phyloP scores from a whole-genome alignment of 1,139 yeast genomes.

The Petasospora rhodanensis region DNA sequence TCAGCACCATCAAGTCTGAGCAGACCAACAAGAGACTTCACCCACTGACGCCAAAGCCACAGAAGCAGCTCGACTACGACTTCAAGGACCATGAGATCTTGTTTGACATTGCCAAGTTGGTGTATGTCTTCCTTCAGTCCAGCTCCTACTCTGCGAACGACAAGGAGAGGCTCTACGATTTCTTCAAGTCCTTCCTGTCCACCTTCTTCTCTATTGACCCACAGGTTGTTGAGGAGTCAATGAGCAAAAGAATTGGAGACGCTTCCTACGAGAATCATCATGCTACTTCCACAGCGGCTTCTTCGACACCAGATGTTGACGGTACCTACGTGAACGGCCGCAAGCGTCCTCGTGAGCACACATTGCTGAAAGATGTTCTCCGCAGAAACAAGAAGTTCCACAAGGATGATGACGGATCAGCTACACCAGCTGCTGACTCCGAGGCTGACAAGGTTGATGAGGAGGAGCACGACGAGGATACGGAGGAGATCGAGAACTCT shows the following conservation, averaged over 20 bases:
- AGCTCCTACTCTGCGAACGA: constrained; percentile 79
- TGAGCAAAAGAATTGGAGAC: constrained; percentile 27
- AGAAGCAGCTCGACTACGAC: constrained; percentile 68
- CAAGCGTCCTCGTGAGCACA: constrained; percentile 60
- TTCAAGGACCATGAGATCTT: constrained; percentile 67
- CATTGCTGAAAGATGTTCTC: constrained; percentile 69
- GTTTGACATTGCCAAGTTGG: constrained; percentile 66
- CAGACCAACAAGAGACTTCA: constrained; percentile 72
- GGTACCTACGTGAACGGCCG: constrained; percentile 21
- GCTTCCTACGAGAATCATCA: no score
- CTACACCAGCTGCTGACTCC: constrained; percentile 29
- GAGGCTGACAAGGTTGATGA: constrained; percentile 19
- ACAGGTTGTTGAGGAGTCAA: constrained; percentile 29
- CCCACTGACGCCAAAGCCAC: constrained; percentile 83
- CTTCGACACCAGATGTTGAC: no score
- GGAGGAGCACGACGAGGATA: constrained; percentile 30
- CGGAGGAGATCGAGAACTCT: constrained; percentile 46
- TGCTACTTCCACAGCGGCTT: no score
- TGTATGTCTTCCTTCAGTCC: constrained; percentile 64
- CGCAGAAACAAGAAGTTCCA: constrained; percentile 49
- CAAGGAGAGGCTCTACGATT: constrained; percentile 69
- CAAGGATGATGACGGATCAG: constrained; percentile 22
- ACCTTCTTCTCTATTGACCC: constrained; percentile 58
- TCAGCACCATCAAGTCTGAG: constrained; percentile 87
- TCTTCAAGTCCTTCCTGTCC: constrained; percentile 65